Conservation (phyloP, 257 asterid species). For the Solanum arcanum region DNA sequence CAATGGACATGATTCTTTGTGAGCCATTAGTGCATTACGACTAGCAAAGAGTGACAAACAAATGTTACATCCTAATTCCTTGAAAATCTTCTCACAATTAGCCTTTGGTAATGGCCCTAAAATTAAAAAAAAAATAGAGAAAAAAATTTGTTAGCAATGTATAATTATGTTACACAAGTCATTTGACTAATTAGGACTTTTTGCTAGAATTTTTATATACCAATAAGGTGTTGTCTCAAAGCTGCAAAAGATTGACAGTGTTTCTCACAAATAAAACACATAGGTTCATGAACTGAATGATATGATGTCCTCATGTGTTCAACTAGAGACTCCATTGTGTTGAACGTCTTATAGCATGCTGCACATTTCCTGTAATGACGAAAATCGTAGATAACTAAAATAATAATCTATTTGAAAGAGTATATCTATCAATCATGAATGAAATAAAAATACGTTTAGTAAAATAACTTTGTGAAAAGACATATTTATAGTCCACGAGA, state of each 20-base stretch:
- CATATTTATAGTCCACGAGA: conserved; percentile 12
- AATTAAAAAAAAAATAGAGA: not conserved
- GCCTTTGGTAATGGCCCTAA: conserved; percentile 86
- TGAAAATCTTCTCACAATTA: conserved; percentile 81
- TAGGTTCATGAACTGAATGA: conserved; percentile 81
- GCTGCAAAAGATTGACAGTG: conserved; percentile 80
- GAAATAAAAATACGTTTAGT: not conserved
- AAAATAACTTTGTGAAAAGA: not conserved
- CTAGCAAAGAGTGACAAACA: conserved; percentile 40
- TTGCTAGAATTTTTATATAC: not conserved
- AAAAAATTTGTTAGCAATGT: not conserved
- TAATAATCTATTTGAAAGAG: not conserved
- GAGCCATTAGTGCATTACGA: conserved; percentile 43
- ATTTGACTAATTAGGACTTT: not conserved
- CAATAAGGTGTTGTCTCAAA: conserved; percentile 83
- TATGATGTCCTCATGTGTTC: conserved; percentile 79
- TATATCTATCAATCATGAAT: not conserved
- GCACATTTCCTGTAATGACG: conserved; percentile 63
- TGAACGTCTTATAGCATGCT: conserved; percentile 82
- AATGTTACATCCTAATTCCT: conserved; percentile 72
- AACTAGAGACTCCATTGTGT: conserved; percentile 77
- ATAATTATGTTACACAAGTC: not conserved
- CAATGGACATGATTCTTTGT: conserved; percentile 48
- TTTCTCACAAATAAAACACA: conserved; percentile 59
- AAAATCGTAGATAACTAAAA: not conserved